phyloP scores from a whole-genome alignment of 768 basidiomycete species.

The Aureoboletus auriporus region DNA sequence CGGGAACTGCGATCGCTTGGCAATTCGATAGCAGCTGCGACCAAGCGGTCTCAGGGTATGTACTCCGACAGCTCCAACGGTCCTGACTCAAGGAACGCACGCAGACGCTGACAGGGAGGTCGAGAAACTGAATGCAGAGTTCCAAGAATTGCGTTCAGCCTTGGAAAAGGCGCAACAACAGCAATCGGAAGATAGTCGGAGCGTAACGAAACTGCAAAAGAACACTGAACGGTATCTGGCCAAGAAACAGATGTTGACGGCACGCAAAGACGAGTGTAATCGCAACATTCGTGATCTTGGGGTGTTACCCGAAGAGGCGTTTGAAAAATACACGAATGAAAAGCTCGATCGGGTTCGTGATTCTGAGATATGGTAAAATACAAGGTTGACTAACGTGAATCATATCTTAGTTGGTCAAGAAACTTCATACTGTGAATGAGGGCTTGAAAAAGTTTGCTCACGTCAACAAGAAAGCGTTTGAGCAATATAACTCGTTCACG shows the following conservation, averaged over 20 bases:
- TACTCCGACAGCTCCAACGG: neutral
- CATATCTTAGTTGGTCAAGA: slow-evolving; percentile 73
- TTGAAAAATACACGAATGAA: slow-evolving; percentile 87
- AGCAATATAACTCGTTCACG: slow-evolving; percentile 97
- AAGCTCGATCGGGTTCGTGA: slow-evolving; percentile 77
- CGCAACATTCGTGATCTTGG: slow-evolving; percentile 95
- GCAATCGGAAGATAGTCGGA: slow-evolving; percentile 82
- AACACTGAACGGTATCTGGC: slow-evolving; percentile 91
- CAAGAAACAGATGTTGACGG: slow-evolving; percentile 81
- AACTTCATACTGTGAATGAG: slow-evolving; percentile 90
- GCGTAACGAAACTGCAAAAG: slow-evolving; percentile 90
- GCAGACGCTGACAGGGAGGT: slow-evolving; percentile 69
- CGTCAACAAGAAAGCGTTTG: slow-evolving; percentile 99
- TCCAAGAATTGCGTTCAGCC: slow-evolving; percentile 61
- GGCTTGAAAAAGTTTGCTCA: slow-evolving; percentile 94
- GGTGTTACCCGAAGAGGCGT: slow-evolving; percentile 95
- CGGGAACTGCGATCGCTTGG: slow-evolving; percentile 70
- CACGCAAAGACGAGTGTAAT: slow-evolving; percentile 91
- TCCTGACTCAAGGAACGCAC: neutral
- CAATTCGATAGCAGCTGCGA: slow-evolving; percentile 59
- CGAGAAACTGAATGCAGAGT: slow-evolving; percentile 54
- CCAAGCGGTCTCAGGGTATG: slow-evolving; percentile 59
- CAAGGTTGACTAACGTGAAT: slow-evolving; percentile 1
- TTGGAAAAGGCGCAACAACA: slow-evolving; percentile 77
- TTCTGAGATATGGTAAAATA: neutral